These are phyloP conservation scores for Albophoma yamanashiensis DNA, from an alignment of 2,329 filamentous ascomycete genomes.

Conservation along the genomic window DNA sequence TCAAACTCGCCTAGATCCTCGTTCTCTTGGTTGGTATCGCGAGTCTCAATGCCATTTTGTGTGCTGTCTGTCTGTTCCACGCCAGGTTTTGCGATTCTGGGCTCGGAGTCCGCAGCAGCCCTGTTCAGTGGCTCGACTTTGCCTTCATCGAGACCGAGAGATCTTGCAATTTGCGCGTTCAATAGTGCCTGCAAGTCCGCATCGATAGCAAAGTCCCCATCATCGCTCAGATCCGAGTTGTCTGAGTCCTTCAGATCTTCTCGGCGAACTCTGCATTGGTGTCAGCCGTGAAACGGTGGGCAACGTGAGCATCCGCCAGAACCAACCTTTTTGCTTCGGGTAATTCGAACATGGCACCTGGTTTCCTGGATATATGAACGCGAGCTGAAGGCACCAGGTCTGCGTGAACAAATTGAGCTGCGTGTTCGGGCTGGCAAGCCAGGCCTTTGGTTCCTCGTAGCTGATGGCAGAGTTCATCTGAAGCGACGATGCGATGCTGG, in stretches of 20 bases:
- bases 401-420: background rate
- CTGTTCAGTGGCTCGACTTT: background rate
- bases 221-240: conserved; percentile 11
- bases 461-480: background rate
- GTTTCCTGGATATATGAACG: background rate
- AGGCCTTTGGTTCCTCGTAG: background rate
- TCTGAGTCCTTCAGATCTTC: conserved; percentile 37
- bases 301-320: background rate
- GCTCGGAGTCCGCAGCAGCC: background rate
- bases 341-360: conserved; percentile 16
- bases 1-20: conserved; percentile 33
- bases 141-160: conserved; percentile 29
- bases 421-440: background rate
- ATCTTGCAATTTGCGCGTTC: conserved; percentile 35
- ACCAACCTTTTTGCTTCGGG: conserved; percentile 20
- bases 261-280: conserved; percentile 36
- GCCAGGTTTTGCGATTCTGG: background rate
- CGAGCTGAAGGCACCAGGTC: background rate
- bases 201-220: conserved; percentile 21
- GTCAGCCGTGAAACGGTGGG: background rate
- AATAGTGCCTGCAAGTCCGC: conserved; percentile 31
- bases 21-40: conserved; percentile 13
- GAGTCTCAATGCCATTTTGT: background rate
- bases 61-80: conserved; percentile 1
- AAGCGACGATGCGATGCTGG: background rate